Evolutionary conservation across 2,329 filamentous ascomycete species (phyloP), one percentile per base, ranked within the genome.

Genomic region (Pezicula rhizophila): DNA sequence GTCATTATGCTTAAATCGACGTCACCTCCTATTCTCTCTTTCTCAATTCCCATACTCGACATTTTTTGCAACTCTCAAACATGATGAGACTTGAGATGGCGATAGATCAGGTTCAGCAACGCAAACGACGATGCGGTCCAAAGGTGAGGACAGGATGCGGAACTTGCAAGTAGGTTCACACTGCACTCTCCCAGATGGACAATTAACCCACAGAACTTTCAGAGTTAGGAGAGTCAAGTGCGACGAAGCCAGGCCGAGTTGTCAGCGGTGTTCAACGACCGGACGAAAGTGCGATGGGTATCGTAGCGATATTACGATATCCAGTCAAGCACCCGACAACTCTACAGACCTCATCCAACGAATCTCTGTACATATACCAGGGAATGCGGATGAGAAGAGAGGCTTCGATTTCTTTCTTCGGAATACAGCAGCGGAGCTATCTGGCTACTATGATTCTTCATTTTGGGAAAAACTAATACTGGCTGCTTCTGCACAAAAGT

Each of bases 391-490:
- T 26, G 61, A 64, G 47, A 56, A 57, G 35, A 51, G 56, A 14
- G 56, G 55, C 2, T 63, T 64, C 47, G 47, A 57, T 38, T 60
- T 55, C 37, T 64, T 64, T 25, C 49, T 58, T 14, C 53, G 39
- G 2, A 46, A 57, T 17, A 64, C 60, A 14, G 56, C 57, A 11
- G 42, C 50, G 14, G 57, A 60, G 44, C 26, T 64, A 14, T 53
- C 52, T 23, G 60, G 61, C 7, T 63, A 60, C 42, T 64, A 58
- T 42, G 46, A 56, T 1, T 42, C 46, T 15, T 52, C 50, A 3
- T 63, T 61, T 41, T 64, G 61, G 60, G 53, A 59, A 28, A 44
- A 50, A 35, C 50, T 60, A n/a, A 48, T 63, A 40, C 49, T 63
- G 14, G 58, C 62, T 52, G 59, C 56, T 17, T 56, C 58, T 45